Conservation (phyloP, 75 land plant species). For the Pseudotsuga menziesii region DNA sequence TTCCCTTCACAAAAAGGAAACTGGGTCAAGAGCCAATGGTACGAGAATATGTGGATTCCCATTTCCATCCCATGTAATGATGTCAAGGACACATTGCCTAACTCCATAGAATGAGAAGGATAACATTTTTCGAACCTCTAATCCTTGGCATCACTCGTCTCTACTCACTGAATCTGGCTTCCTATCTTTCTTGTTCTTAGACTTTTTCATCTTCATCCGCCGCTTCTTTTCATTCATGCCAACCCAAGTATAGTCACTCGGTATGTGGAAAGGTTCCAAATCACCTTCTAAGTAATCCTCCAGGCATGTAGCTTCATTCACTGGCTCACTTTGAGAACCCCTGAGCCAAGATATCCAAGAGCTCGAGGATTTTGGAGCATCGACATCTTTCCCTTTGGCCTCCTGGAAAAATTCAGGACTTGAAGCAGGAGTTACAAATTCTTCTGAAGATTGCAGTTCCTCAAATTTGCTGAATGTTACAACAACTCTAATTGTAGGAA, state of each 20-base stretch:
- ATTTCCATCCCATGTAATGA: background rate
- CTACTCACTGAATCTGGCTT: constrained; percentile 31
- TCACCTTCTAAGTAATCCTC: constrained; percentile 26
- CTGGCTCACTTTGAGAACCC: constrained; percentile 5
- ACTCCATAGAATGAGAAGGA: background rate
- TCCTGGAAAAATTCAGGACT: constrained; percentile 43
- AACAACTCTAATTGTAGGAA: constrained; percentile 47
- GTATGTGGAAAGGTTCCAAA: constrained; percentile 89
- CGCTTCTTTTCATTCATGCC: constrained; percentile 94
- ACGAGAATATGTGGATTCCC: background rate
- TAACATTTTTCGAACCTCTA: background rate
- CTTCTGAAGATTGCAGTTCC: constrained; percentile 34
- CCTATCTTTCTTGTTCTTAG: constrained; percentile 60
- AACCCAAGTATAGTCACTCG: constrained; percentile 90
- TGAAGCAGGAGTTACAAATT: constrained; percentile 39
- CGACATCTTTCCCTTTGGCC: constrained; percentile 17
- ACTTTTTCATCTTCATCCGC: constrained; percentile 75
- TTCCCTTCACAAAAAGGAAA: background rate
- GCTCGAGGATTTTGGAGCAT: constrained; percentile 11
- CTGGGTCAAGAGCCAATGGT: background rate
- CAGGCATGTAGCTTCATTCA: background rate
- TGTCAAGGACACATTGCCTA: background rate
- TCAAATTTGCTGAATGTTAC: constrained; percentile 47
- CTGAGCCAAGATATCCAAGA: constrained; percentile 20
- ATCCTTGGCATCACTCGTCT: constrained; percentile 6